Base-by-base conservation (phyloP, 2,329 filamentous ascomycete genomes). In the Colletotrichum sansevieriae region DNA sequence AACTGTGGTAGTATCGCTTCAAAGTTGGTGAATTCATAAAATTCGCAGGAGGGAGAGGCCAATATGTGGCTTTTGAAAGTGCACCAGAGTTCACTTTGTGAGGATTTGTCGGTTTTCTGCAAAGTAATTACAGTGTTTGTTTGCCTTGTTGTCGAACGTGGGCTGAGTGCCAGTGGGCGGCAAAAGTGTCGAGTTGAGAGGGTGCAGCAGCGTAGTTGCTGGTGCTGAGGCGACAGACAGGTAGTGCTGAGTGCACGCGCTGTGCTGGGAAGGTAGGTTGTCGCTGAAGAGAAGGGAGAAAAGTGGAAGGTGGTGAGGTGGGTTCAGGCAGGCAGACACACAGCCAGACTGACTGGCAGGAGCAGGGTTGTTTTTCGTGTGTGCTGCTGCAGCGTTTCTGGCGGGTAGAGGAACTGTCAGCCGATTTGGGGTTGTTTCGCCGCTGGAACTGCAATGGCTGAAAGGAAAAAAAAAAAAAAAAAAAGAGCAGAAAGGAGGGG, bases 11-110 rank as follows among this genome's bases (percentile, higher is more conserved):
- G 73, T 74, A 74, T 68, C 78, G 74, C 70, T 72, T 73, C 71
- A 73, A 71, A 73, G 71, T 76, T 80, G 80, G 79, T 78, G 80
- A 73, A 82, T 80, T 83, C 83, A 84, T 84, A 81, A 82, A 85
- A 84, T 79, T 64, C 59, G 70, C 52, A 51, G 51, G 20, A 54
- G 41, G 37, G 35, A 59, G 46, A 61, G 25, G 70, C 68, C 70
- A 63, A 58, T 56, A 37, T 29, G 46, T 55, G 58, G 67, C 67
- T 39, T 56, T 57, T 49, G 20, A 10, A 29, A 20, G 25, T 69
- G 56, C 66, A 66, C 33, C 25, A 47, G 33, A 58, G 39, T 61
- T 37, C 15, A 47, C 43, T 12, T n/a, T 35, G 22, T n/a, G 49
- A 54, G 46, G 37, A 9, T 33, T 46, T 35, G 29, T 37, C 20